These are phyloP conservation scores for Boletus rubescentipes DNA, from an alignment of 768 basidiomycete genomes.

Conservation along the genomic window DNA sequence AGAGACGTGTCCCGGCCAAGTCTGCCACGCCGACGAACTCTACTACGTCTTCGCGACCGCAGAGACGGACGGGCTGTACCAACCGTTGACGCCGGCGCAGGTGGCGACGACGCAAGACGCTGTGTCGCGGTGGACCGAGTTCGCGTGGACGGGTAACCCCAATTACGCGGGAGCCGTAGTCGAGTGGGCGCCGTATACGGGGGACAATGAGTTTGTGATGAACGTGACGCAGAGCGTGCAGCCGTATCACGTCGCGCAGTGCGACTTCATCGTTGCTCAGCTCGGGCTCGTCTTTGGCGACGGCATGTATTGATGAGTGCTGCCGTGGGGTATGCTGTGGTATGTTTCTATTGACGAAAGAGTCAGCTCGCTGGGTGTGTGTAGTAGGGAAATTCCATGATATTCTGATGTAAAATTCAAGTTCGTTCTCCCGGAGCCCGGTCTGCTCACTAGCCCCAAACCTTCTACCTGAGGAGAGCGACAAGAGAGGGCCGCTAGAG, in stretches of 20 bases:
- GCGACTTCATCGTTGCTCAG: slow-evolving; percentile 5
- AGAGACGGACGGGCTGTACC: slow-evolving; percentile 10
- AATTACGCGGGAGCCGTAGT: slow-evolving; percentile 10
- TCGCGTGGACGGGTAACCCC: slow-evolving; percentile 8
- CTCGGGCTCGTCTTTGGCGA: slow-evolving; percentile 4
- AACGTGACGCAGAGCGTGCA: not conserved
- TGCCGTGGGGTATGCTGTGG: not conserved
- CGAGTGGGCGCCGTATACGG: slow-evolving; percentile 5
- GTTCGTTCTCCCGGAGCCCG: no score
- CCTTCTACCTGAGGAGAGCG: no score
- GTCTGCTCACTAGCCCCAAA: no score
- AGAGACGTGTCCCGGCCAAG: slow-evolving; percentile 7
- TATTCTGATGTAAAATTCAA: no score
- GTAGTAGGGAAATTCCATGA: no score
- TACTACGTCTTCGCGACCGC: slow-evolving; percentile 14
- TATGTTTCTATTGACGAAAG: no score
- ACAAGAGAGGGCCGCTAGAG: no score
- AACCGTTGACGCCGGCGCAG: slow-evolving; percentile 3
- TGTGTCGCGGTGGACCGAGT: slow-evolving; percentile 3
- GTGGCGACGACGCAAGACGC: not conserved
- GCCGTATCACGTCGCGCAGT: slow-evolving; percentile 2
- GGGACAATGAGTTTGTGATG: slow-evolving; percentile 8
- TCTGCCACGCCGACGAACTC: slow-evolving; percentile 12
- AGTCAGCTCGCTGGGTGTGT: no score
- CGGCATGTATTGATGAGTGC: not conserved